Evolutionary conservation across 345 rosid genomes (phyloP), one percentile per base, ranked within the genome.

Genomic region (Hypericum androsaemum): DNA sequence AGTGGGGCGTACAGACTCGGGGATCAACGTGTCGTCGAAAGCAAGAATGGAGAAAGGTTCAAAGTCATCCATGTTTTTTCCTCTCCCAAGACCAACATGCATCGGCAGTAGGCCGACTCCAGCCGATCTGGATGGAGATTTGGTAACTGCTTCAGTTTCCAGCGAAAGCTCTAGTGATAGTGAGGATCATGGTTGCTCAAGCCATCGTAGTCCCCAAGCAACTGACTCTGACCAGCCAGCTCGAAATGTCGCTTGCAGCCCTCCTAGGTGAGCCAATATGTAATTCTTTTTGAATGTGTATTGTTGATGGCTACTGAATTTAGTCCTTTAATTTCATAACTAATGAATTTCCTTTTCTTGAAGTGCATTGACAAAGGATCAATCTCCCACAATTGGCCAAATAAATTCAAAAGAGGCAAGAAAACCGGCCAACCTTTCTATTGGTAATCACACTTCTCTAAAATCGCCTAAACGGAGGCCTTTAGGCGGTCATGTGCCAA

Each of bases 191-290:
- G 71, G 76, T 53, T 84, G 78, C 59, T 81, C 79, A 46, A 77
- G 62, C 63, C 74, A 67, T 48, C 81, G 63, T 32, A 83, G 89
- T 70, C 94, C 94, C 12, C 64, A 69, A 60, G 80, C 94, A 53
- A 79, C 77, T 59, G 89, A 87, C 68, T 79, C 74, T 63, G 96
- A 87, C 50, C 79, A 76, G 65, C 83, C 78, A 50, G 64, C 68
- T 59, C 74, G 74, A 70, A 71, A 85, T 50, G 66, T 84, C 39
- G 61, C 65, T 8, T 67, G 60, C 62, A 78, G 75, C 63, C 85
- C 89, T 57, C 73, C 79, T 0, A 73, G 94, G 96, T 84, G 60
- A 74, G 77, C 49, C 7, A 51, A 37, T 52, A 11, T n/a, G 37
- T 46, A 57, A 32, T 58, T 48, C 7, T 50, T 64, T 12, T 46